A percentile compares a stretch with the other conserved stretches of the same genome.
Conservation (phyloP, 2,329 filamentous ascomycete genomes). For the Claviceps fusiformis region DNA sequence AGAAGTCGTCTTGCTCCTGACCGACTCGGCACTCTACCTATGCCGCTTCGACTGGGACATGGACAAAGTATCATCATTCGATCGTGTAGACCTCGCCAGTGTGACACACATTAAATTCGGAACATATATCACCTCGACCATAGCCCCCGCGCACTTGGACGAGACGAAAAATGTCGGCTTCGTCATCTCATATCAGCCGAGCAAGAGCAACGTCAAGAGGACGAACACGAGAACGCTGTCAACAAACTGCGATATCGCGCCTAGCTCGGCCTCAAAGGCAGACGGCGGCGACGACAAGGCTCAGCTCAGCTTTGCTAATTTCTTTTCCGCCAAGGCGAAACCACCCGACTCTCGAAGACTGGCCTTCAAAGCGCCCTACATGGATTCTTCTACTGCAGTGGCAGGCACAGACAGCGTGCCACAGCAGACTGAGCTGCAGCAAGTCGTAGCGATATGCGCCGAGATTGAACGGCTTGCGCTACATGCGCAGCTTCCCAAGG, state of each 20-base stretch:
- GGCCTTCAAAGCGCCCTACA: constrained; percentile 43
- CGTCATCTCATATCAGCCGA: constrained; percentile 62
- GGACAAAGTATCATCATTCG: constrained; percentile 88
- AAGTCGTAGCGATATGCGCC: constrained; percentile 52
- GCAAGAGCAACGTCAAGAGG: constrained; percentile 56
- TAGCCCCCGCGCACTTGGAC: constrained; percentile 65
- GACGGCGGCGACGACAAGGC: constrained; percentile 10
- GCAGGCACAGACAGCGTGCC: constrained; percentile 30
- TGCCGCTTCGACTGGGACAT: constrained; percentile 91
- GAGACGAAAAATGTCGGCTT: constrained; percentile 73
- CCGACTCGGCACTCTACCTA: constrained; percentile 71
- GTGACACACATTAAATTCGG: constrained; percentile 63
- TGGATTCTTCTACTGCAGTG: constrained; percentile 40
- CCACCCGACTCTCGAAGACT: constrained; percentile 26
- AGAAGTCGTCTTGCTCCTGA: constrained; percentile 77
- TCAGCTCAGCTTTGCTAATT: constrained; percentile 24
- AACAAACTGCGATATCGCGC: constrained; percentile 25
- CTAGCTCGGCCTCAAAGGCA: constrained; percentile 11
- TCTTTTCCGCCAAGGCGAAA: constrained; percentile 26
- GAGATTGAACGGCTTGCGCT: constrained; percentile 61
- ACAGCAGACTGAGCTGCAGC: constrained; percentile 40
- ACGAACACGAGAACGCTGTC: constrained; percentile 77
- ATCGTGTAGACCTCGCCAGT: constrained; percentile 66
- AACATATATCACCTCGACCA: constrained; percentile 79
- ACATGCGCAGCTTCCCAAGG: constrained; percentile 28